Percentiles rank a stretch among this genome's conserved stretches.
Evolutionary conservation across 1,284 basidiomycete species (phyloP).

Genomic region (Entoloma clypeatum): DNA sequence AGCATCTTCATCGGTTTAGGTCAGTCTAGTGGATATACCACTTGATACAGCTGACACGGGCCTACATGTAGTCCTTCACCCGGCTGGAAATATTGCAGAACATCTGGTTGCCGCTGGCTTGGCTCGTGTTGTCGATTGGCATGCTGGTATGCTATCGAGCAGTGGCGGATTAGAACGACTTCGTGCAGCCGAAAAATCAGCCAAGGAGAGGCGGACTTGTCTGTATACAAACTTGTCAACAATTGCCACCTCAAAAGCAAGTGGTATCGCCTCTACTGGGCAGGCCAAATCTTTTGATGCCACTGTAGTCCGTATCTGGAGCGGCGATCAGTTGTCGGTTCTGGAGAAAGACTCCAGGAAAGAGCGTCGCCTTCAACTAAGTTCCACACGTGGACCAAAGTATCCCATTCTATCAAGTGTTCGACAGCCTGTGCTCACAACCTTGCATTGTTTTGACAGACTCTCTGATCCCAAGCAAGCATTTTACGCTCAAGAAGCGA

Average conservation of each 20-base stretch:
- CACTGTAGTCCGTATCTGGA: conserved; percentile 86
- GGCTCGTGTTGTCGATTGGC: conserved; percentile 95
- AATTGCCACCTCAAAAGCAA: conserved; percentile 40
- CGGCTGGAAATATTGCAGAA: conserved; percentile 93
- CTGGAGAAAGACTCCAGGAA: conserved; percentile 68
- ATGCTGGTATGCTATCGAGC: conserved; percentile 88
- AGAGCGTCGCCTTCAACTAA: conserved; percentile 85
- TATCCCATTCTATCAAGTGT: conserved; percentile 32
- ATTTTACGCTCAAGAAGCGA: conserved; percentile 87
- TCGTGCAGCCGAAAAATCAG: conserved; percentile 78
- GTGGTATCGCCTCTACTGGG: conserved; percentile 43
- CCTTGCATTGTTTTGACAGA: conserved; percentile 35
- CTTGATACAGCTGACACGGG: background rate
- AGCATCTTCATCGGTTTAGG: conserved; percentile 90
- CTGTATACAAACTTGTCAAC: conserved; percentile 68
- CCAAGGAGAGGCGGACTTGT: conserved; percentile 78
- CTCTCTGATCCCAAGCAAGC: conserved; percentile 85
- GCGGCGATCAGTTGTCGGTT: conserved; percentile 86
- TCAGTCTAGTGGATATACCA: conserved; percentile 23
- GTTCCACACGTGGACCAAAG: conserved; percentile 88
- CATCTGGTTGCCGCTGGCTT: conserved; percentile 83
- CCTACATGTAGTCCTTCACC: conserved; percentile 68
- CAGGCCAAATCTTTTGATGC: conserved; percentile 70
- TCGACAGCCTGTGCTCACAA: conserved; percentile 4
- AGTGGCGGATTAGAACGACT: conserved; percentile 82